Conservation (phyloP, 345 rosid genomes). For the Eutrema heterophyllum region DNA sequence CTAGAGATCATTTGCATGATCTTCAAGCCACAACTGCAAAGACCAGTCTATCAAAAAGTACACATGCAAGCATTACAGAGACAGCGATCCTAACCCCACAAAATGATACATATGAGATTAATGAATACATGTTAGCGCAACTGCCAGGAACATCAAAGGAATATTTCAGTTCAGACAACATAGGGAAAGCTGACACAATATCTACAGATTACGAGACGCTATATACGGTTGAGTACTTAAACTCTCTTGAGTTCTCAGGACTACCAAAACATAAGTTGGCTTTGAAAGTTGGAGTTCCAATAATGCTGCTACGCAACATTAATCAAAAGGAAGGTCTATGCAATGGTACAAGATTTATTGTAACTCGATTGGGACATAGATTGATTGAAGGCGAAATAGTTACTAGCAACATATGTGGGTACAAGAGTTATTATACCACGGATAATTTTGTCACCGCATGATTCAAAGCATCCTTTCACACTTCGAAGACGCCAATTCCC, state of each 20-base stretch:
- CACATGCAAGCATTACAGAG: neutral
- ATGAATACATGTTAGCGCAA: neutral
- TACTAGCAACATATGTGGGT: neutral
- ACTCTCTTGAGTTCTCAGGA: neutral
- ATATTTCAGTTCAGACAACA: neutral
- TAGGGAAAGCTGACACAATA: neutral
- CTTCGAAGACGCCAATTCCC: neutral
- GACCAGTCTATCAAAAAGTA: neutral
- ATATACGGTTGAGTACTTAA: neutral
- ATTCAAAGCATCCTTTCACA: neutral
- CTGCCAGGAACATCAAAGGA: neutral
- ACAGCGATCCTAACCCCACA: neutral
- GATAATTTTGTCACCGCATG: neutral
- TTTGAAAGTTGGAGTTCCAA: neutral
- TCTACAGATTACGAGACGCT: neutral
- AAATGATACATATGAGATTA: neutral
- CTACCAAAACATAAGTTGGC: neutral
- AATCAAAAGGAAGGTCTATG: neutral
- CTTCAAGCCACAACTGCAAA: neutral
- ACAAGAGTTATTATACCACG: neutral
- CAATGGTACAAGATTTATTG: neutral
- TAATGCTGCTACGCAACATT: neutral
- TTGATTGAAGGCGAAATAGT: neutral
- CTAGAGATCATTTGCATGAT: neutral
- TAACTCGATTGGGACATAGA: neutral